Conservation (phyloP, 2,329 filamentous ascomycete species). For the Ceratocystis alfenasii region DNA sequence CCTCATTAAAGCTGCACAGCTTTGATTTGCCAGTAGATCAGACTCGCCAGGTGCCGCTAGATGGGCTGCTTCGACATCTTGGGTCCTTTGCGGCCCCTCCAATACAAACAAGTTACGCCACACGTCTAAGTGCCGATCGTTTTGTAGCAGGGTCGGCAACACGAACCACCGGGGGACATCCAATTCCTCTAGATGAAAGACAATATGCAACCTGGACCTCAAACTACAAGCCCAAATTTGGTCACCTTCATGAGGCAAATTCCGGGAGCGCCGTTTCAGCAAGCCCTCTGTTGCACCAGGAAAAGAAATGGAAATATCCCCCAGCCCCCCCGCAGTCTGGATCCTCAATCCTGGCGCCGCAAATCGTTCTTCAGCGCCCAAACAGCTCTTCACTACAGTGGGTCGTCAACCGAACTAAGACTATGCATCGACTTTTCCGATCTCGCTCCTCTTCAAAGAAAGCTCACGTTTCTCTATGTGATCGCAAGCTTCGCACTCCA, state of each 20-base stretch:
- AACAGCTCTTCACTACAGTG: too few relatives aligned
- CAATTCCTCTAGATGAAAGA: neutral
- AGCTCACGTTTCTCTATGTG: neutral
- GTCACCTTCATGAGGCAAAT: too few relatives aligned
- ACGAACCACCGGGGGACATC: neutral
- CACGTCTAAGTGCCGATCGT: constrained; percentile 14
- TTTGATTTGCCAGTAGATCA: neutral
- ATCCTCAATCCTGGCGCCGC: too few relatives aligned
- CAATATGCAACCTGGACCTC: neutral
- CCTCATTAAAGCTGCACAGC: neutral
- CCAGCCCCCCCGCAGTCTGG: too few relatives aligned
- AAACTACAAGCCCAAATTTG: neutral
- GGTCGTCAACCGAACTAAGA: neutral
- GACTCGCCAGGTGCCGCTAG: neutral
- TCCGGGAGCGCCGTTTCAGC: too few relatives aligned
- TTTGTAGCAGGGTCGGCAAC: constrained; percentile 11
- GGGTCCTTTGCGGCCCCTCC: neutral
- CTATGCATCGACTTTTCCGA: neutral
- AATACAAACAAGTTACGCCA: neutral
- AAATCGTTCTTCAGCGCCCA: too few relatives aligned
- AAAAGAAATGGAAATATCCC: too few relatives aligned
- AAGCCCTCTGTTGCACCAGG: too few relatives aligned
- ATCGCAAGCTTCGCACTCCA: neutral
- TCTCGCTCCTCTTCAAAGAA: neutral
- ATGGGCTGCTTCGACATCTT: constrained; percentile 5